phyloP scores from a whole-genome alignment of 345 rosid genomes.

The Mangifera indica region DNA sequence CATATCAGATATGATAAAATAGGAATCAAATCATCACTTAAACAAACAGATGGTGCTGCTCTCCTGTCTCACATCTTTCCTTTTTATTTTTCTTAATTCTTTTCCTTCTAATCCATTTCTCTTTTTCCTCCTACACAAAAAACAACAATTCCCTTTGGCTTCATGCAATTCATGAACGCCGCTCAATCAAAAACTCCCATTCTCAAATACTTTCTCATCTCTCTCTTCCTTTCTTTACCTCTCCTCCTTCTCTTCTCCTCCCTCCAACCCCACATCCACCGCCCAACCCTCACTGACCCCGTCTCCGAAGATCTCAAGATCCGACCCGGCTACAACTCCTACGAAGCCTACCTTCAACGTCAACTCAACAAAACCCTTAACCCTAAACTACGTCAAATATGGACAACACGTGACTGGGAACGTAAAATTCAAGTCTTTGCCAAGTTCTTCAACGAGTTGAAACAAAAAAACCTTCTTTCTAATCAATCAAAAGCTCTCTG shows the following conservation, averaged over 20 bases:
- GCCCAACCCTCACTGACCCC: slow-evolving; percentile 8
- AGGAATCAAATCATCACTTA: too few relatives aligned
- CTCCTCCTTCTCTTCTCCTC: slow-evolving; percentile 42
- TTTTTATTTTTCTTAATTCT: too few relatives aligned
- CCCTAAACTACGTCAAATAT: slow-evolving; percentile 66
- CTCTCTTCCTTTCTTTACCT: slow-evolving; percentile 38
- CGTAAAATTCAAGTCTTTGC: slow-evolving; percentile 74
- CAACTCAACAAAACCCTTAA: slow-evolving; percentile 93
- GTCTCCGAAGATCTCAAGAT: slow-evolving; percentile 43
- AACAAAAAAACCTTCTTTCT: slow-evolving; percentile 35
- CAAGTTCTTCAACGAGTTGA: slow-evolving; percentile 48
- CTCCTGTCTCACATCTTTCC: too few relatives aligned
- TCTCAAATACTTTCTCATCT: slow-evolving; percentile 36
- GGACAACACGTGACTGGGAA: slow-evolving; percentile 94
- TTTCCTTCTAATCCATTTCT: too few relatives aligned
- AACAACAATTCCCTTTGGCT: not conserved
- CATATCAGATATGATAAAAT: too few relatives aligned
- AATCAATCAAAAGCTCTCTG: slow-evolving; percentile 65
- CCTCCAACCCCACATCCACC: slow-evolving; percentile 19
- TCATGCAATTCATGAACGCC: slow-evolving; percentile 8
- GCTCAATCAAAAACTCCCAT: slow-evolving; percentile 22
- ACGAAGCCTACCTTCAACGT: slow-evolving; percentile 82
- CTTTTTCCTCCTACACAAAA: too few relatives aligned
- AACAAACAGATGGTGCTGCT: too few relatives aligned
- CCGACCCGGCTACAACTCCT: slow-evolving; percentile 71